Conservation (phyloP, 1,139 yeast genomes). For the Candida glucosophila region DNA sequence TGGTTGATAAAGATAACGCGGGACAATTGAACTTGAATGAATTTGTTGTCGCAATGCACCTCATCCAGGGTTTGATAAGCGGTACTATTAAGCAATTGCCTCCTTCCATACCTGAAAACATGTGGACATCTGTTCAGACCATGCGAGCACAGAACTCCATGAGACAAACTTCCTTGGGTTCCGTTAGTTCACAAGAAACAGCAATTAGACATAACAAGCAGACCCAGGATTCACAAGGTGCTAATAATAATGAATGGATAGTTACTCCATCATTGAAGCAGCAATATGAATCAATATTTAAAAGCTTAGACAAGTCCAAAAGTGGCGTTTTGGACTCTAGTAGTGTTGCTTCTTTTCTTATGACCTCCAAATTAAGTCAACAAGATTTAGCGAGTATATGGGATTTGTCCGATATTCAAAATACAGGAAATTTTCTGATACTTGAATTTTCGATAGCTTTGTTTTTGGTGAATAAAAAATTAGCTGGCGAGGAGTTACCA, state of each 20-base stretch:
- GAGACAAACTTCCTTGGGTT: conserved; percentile 36
- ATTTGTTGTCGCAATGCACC: conserved; percentile 90
- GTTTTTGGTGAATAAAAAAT: conserved; percentile 79
- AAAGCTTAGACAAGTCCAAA: conserved; percentile 59
- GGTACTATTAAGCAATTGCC: conserved; percentile 68
- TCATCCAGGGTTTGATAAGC: conserved; percentile 73
- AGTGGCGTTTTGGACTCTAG: conserved; percentile 61
- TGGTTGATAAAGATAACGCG: conserved; percentile 67
- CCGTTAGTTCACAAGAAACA: conserved; percentile 42
- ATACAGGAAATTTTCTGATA: conserved; percentile 73
- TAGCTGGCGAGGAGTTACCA: conserved; percentile 74
- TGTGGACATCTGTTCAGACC: conserved; percentile 51
- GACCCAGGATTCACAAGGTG: conserved; percentile 4
- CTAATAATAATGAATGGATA: conserved; percentile 45
- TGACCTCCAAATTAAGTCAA: conserved; percentile 80
- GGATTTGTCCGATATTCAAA: conserved; percentile 90
- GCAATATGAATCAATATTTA: conserved; percentile 75
- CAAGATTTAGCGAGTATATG: conserved; percentile 83
- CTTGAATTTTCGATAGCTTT: conserved; percentile 89
- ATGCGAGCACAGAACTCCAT: conserved; percentile 8
- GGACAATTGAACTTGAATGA: conserved; percentile 69
- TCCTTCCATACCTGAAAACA: conserved; percentile 51
- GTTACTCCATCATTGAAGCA: conserved; percentile 61
- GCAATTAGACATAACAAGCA: conserved; percentile 26
- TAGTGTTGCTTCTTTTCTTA: conserved; percentile 82